Percentiles rank a stretch among this genome's conserved stretches.
phyloP scores from a whole-genome alignment of 148 eudicot genomes.

The Cornus florida region DNA sequence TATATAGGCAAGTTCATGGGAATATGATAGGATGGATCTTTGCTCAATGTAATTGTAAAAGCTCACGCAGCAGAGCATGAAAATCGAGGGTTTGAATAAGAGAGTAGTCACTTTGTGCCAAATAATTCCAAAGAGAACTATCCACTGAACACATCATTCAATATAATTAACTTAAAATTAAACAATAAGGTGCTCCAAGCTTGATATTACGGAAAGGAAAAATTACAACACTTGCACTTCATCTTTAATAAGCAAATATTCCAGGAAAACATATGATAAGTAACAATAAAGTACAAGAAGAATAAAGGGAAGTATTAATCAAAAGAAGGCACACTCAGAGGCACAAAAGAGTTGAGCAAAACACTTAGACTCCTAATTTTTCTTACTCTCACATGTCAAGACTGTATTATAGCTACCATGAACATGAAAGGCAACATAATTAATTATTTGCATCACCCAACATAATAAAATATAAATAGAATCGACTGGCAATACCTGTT shows the following conservation, averaged over 20 bases:
- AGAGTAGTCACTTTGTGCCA: no score
- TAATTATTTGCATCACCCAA: background rate
- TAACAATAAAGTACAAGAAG: background rate
- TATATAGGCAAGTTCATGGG: no score
- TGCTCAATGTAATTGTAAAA: no score
- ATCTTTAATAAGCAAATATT: no score
- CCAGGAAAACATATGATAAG: background rate
- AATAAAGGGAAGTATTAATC: background rate
- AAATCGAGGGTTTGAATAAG: no score
- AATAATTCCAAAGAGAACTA: no score
- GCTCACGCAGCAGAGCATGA: no score
- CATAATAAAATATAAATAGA: background rate
- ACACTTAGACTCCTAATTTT: background rate
- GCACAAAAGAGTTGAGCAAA: background rate
- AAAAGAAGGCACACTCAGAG: background rate
- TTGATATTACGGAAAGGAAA: background rate
- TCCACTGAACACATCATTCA: background rate
- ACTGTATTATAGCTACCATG: no score
- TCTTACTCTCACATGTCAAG: background rate
- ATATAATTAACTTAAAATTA: background rate
- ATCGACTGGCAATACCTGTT: slow-evolving; percentile 52
- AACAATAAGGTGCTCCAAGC: background rate
- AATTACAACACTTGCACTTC: background rate
- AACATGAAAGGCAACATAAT: background rate
- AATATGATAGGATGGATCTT: no score